phyloP scores from a whole-genome alignment of 768 basidiomycete species.

The Boletus bicolor region DNA sequence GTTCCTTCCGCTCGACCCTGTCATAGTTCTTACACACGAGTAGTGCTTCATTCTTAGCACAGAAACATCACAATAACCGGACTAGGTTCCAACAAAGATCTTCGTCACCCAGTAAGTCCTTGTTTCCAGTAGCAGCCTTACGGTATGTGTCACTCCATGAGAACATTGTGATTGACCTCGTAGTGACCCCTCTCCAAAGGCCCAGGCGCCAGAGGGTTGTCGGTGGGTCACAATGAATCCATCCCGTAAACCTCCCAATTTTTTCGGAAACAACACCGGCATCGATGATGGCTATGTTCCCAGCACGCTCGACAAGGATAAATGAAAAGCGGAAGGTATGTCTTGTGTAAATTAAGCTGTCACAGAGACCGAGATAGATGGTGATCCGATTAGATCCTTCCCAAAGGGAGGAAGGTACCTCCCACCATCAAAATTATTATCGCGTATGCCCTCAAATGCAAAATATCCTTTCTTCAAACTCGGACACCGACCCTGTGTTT shows the following conservation, averaged over 20 bases:
- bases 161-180: conserved; percentile 5
- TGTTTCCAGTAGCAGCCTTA: neutral
- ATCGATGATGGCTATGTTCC: neutral
- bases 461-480: neutral
- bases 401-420: neutral
- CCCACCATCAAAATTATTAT: neutral
- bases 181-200: neutral
- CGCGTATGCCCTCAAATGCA: neutral
- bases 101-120: conserved; percentile 11
- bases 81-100: conserved; percentile 7
- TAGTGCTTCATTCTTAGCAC: conserved; percentile 5
- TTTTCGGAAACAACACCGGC: conserved; percentile 1
- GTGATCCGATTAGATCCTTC: conserved; percentile 5
- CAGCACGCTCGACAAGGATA: conserved; percentile 17
- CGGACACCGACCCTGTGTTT: neutral
- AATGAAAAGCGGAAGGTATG: conserved; percentile 18
- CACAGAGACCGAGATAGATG: neutral
- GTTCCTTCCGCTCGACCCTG: too few species aligned
- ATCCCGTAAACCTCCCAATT: conserved; percentile 7
- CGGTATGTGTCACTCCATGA: neutral
- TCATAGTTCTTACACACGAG: too few species aligned
- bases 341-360: neutral
- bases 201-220: neutral
- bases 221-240: conserved; percentile 9
- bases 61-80: conserved; percentile 10